Evolutionary conservation across 371 early-diverging fungal species (phyloP).

Genomic region (Mortierella polycephala): DNA sequence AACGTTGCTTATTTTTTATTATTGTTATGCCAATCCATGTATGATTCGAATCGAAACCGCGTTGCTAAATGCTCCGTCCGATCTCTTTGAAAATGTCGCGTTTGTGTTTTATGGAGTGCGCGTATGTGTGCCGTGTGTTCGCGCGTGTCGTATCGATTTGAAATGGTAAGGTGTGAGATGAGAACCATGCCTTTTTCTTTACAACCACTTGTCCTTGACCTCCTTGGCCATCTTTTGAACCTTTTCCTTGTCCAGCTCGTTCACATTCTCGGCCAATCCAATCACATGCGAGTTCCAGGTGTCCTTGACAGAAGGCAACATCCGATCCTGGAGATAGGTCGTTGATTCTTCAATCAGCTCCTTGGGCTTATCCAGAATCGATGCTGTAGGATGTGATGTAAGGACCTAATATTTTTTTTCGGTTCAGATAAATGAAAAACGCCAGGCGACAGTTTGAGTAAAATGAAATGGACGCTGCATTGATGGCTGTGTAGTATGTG

Average conservation of each 20-base stretch:
- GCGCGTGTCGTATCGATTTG: neutral
- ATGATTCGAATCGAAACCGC: no score
- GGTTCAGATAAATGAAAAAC: no score
- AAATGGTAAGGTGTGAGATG: neutral
- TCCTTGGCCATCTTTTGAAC: slow-evolving; percentile 54
- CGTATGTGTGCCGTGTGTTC: neutral
- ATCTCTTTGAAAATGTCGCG: no score
- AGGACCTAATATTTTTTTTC: no score
- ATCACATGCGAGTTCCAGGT: slow-evolving; percentile 53
- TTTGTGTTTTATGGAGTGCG: no score
- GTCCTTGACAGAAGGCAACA: slow-evolving; percentile 51
- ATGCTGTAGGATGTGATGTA: slow-evolving; percentile 53
- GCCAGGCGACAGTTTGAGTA: no score
- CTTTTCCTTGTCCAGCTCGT: slow-evolving; percentile 51
- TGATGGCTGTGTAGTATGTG: no score
- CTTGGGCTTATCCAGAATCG: slow-evolving; percentile 53
- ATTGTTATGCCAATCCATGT: no score
- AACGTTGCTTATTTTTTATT: no score
- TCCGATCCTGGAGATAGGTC: slow-evolving; percentile 29
- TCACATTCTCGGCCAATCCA: slow-evolving; percentile 45
- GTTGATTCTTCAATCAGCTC: slow-evolving; percentile 50
- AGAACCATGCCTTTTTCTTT: no score
- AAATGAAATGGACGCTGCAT: no score
- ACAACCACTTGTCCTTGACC: slow-evolving; percentile 56
- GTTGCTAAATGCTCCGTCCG: no score